phyloP scores from a whole-genome alignment of 1,284 basidiomycete genomes.

The Albatrellus sp. region DNA sequence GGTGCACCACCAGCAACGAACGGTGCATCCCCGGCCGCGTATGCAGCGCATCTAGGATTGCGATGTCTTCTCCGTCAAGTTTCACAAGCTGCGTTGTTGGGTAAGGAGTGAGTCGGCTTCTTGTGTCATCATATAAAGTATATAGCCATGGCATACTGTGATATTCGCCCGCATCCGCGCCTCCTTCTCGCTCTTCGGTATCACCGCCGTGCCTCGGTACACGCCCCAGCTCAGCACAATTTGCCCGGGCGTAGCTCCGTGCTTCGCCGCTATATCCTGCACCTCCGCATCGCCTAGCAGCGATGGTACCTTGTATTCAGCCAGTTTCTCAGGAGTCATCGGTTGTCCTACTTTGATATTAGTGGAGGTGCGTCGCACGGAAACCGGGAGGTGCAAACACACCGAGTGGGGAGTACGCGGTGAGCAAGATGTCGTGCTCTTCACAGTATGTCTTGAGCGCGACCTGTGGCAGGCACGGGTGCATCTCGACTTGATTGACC shows the following conservation, averaged over 20 bases:
- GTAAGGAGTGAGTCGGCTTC: background rate
- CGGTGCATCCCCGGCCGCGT: conserved; percentile 32
- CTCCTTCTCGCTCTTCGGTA: conserved; percentile 38
- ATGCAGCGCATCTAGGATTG: conserved; percentile 26
- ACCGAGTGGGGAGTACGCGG: conserved; percentile 43
- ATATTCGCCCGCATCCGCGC: conserved; percentile 37
- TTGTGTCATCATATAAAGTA: background rate
- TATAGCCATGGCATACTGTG: conserved; percentile 19
- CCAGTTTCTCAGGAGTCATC: background rate
- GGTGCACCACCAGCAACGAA: conserved; percentile 23
- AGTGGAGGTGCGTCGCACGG: too few species aligned
- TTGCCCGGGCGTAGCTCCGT: conserved; percentile 34
- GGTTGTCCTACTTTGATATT: background rate
- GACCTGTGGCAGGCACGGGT: conserved; percentile 31
- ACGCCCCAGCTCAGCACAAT: conserved; percentile 41
- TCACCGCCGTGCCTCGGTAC: conserved; percentile 26
- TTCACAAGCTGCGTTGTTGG: conserved; percentile 14
- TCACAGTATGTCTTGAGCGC: conserved; percentile 34
- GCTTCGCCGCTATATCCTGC: conserved; percentile 29
- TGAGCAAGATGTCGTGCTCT: conserved; percentile 31
- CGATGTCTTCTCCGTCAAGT: conserved; percentile 27
- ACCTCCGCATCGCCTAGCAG: conserved; percentile 9
- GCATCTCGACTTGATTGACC: conserved; percentile 37
- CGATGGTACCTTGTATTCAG: background rate
- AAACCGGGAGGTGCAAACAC: conserved; percentile 7